Evolutionary conservation across 805 yeast species (phyloP).

Genomic region (Pichia rugopelliculosa): DNA sequence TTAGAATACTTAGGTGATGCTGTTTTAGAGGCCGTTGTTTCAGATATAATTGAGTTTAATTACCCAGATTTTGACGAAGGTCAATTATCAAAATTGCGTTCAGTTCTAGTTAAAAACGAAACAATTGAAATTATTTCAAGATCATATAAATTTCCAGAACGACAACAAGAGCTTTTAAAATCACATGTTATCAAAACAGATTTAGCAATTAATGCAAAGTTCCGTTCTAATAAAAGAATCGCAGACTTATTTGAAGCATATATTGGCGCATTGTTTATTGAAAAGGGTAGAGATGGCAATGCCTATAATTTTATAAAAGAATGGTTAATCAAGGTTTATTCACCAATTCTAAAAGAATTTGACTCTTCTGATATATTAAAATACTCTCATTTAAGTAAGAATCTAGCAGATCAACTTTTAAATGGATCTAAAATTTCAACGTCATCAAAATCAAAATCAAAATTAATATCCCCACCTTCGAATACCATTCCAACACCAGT

Average conservation of each 20-base stretch:
- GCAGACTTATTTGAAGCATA: conserved; percentile 96
- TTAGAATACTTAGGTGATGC: conserved; percentile 91
- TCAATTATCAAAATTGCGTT: conserved; percentile 60
- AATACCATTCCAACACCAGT: background rate
- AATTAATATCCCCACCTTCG: background rate
- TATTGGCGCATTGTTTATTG: conserved; percentile 73
- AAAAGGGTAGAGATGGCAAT: conserved; percentile 22
- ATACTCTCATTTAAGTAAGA: conserved; percentile 7
- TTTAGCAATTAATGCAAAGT: conserved; percentile 3
- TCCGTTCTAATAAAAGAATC: conserved; percentile 55
- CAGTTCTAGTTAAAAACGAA: conserved; percentile 65
- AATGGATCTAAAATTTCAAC: background rate
- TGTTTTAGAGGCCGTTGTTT: conserved; percentile 62
- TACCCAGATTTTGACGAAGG: conserved; percentile 79
- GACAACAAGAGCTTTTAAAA: conserved; percentile 33
- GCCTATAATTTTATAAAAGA: conserved; percentile 35
- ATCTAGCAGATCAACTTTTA: background rate
- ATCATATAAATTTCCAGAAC: conserved; percentile 57
- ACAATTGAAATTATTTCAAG: conserved; percentile 64
- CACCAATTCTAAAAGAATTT: conserved; percentile 25
- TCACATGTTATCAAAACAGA: conserved; percentile 20
- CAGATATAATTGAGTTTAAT: conserved; percentile 54
- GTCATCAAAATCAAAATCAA: background rate
- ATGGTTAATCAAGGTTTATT: conserved; percentile 42
- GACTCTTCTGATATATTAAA: background rate